Base-by-base conservation (phyloP, 2,329 filamentous ascomycete species). In the Cladorrhinum sp. region DNA sequence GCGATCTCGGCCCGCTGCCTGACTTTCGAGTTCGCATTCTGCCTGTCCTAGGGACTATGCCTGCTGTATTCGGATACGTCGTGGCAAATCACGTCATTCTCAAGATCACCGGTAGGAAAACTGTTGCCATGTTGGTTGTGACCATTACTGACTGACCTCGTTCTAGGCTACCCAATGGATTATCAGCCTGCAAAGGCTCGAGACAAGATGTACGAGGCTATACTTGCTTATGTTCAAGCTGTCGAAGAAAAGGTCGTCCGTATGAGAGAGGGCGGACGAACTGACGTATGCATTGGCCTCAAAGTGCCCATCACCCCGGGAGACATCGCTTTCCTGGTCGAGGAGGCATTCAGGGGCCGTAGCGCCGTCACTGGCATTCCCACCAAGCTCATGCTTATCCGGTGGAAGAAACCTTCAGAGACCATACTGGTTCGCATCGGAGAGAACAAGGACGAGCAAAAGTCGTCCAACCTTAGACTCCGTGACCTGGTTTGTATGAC, bases 21-120 rank as follows among this genome's bases (percentile, higher is more conserved):
- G 93, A 96, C 72, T 99, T 99, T 74, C 84, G 95, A 23, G 91
- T 96, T 9, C 84, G 95, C n/a, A 99, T 99, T 60, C 76, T 99
- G 8, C 95, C 95, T 0, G 95, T 99, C 0, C 78, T 99, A 2
- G 95, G 95, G 0, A 99, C 95, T 0, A 97, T 99, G 93, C 95
- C 95, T 0, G 93, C 95, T 2, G 88, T 98, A 0, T 99, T 99
- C 73, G 95, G 95, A 8, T 90, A 97, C 59, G 90, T 89, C 0
- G 85, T 91, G 8, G 95, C 95, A 3, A 99, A 98, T 75, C 92
- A 98, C 72, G 86, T 98, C 62, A 93, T 99, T 65, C 82, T 96
- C 59, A 85, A 86, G 60, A 84, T 98, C 51, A 79, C 83, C 5
- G 78, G 78, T 79, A 69, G 36, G 69, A 23, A 2, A 7, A 27